Percentiles rank a stretch among this genome's conserved stretches.
These are phyloP conservation scores for Neophaeococcomyces aloes DNA, from an alignment of 2,329 filamentous ascomycete species.

Conservation along the genomic window DNA sequence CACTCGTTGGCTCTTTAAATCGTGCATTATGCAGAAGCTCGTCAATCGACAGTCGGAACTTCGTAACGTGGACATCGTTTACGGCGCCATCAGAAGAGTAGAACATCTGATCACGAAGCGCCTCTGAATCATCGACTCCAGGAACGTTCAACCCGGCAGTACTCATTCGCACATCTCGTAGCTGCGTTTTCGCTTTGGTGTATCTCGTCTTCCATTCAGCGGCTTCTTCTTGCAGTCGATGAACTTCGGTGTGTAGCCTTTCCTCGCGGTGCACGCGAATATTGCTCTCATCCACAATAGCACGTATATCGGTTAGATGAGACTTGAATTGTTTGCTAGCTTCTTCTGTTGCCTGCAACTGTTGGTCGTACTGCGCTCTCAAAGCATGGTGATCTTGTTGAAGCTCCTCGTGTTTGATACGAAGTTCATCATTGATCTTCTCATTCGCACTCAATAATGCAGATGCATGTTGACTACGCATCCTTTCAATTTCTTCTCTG, in stretches of 20 bases:
- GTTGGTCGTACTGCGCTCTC: slow-evolving; percentile 2
- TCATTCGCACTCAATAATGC: slow-evolving; percentile 2
- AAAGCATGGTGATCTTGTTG: slow-evolving; percentile 25
- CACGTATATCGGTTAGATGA: slow-evolving; percentile 81
- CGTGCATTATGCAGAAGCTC: slow-evolving; percentile 73
- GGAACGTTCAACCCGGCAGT: slow-evolving; percentile 58
- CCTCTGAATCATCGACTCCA: slow-evolving; percentile 30
- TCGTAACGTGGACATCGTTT: slow-evolving; percentile 85
- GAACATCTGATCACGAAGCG: slow-evolving; percentile 63
- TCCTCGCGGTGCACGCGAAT: slow-evolving; percentile 73
- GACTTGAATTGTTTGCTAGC: slow-evolving; percentile 73
- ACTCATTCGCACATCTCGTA: slow-evolving; percentile 68
- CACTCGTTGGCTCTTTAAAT: slow-evolving; percentile 58
- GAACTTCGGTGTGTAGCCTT: slow-evolving; percentile 62
- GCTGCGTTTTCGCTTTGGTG: slow-evolving; percentile 74
- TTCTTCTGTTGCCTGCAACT: slow-evolving; percentile 60
- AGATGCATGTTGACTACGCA: slow-evolving; percentile 14
- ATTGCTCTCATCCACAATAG: slow-evolving; percentile 79
- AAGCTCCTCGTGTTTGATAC: slow-evolving; percentile 48
- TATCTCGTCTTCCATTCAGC: slow-evolving; percentile 87
- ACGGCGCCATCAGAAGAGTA: slow-evolving; percentile 64
- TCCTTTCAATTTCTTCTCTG: slow-evolving; percentile 49
- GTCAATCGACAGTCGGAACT: slow-evolving; percentile 89
- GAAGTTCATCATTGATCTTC: slow-evolving; percentile 43
- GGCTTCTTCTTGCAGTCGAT: slow-evolving; percentile 69